Percentiles rank a stretch among this genome's conserved stretches.
These are phyloP conservation scores for Saposhnikovia divaricata DNA, from an alignment of 129 eudicot species.

Conservation along the genomic window DNA sequence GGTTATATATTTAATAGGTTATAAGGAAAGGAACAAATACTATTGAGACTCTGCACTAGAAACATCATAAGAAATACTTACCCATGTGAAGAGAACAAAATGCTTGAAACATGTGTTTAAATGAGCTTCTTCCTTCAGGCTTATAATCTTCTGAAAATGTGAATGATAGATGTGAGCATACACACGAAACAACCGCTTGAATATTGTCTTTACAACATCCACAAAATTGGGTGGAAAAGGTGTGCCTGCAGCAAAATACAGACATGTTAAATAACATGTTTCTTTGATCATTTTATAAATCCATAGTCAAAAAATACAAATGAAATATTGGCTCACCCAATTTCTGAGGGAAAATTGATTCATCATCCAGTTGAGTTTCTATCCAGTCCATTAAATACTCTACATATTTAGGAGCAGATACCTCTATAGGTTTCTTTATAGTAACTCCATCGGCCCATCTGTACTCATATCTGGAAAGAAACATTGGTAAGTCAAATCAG, in stretches of 20 bases:
- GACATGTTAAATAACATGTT: not conserved
- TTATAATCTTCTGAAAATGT: slow-evolving; percentile 60
- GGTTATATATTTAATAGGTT: too few relatives aligned
- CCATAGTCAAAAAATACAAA: not conserved
- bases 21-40: not conserved
- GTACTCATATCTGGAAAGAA: slow-evolving; percentile 45
- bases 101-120: slow-evolving; percentile 65
- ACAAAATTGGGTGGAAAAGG: slow-evolving; percentile 55
- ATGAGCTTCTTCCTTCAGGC: slow-evolving; percentile 69
- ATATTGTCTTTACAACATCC: slow-evolving; percentile 60
- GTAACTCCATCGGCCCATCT: slow-evolving; percentile 74
- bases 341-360: slow-evolving; percentile 51
- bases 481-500: not conserved
- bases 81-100: slow-evolving; percentile 70
- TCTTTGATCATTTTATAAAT: not conserved
- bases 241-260: slow-evolving; percentile 29
- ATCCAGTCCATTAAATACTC: slow-evolving; percentile 64
- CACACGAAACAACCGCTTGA: slow-evolving; percentile 55
- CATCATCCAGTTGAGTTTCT: slow-evolving; percentile 57
- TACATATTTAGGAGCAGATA: slow-evolving; percentile 55
- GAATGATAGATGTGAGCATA: slow-evolving; percentile 67
- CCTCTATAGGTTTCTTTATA: slow-evolving; percentile 58
- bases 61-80: slow-evolving; percentile 17
- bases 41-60: not conserved
- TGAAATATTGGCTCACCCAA: slow-evolving; percentile 23